Conservation (phyloP, 148 eudicot genomes). For the Fallopia convolvulus region DNA sequence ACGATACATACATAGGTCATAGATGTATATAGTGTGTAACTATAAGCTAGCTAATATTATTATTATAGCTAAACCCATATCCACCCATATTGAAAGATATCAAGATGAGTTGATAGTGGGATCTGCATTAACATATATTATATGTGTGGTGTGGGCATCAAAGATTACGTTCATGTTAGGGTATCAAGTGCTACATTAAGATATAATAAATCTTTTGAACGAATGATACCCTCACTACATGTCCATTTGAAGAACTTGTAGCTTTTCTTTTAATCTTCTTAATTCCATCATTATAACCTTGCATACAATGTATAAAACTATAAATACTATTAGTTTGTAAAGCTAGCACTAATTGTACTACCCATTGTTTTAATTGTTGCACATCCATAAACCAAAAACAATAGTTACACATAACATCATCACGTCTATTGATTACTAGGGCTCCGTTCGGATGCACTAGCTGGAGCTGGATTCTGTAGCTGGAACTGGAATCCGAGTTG, state of each 20-base stretch:
- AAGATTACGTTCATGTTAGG: neutral
- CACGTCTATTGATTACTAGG: no score
- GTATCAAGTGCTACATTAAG: neutral
- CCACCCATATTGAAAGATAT: neutral
- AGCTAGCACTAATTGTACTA: neutral
- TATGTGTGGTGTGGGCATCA: neutral
- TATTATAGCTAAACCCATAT: neutral
- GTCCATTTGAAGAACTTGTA: neutral
- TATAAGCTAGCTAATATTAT: neutral
- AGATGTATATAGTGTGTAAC: neutral
- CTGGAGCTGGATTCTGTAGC: no score
- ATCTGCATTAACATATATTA: neutral
- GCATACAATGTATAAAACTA: neutral
- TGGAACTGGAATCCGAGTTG: no score
- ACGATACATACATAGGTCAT: neutral
- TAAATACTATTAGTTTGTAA: neutral
- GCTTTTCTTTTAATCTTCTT: neutral
- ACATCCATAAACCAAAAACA: neutral
- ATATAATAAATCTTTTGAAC: neutral
- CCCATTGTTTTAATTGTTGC: no score
- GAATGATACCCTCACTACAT: neutral
- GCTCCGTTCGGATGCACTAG: no score
- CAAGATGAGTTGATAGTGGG: constrained; percentile 2
- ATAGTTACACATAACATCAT: neutral
- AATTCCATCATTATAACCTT: neutral